These are phyloP conservation scores for Phytophthora europaea DNA, from an alignment of 352 stramenopile species.

Conservation along the genomic window DNA sequence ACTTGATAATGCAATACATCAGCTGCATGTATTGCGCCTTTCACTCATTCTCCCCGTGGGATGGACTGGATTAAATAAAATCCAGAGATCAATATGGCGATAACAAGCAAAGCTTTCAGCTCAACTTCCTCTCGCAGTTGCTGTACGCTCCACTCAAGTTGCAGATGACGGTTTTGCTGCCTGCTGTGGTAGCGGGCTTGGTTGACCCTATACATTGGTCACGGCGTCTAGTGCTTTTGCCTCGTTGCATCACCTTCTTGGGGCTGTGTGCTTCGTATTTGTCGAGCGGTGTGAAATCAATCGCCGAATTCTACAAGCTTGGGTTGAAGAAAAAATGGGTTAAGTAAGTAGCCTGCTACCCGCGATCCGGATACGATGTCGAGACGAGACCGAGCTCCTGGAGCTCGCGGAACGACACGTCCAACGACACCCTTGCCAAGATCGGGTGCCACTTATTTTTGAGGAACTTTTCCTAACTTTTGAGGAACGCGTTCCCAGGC, in stretches of 20 bases:
- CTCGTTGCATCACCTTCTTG: neutral
- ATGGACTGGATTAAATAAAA: no score
- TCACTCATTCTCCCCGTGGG: no score
- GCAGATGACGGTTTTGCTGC: neutral
- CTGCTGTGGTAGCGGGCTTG: constrained; percentile 17
- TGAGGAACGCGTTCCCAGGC: no score
- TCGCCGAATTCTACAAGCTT: neutral
- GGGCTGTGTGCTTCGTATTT: neutral
- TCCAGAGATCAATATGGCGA: no score
- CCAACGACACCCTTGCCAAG: neutral
- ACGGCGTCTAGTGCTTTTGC: neutral
- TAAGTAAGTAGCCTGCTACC: neutral
- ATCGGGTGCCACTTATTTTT: no score
- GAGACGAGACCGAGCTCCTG: neutral
- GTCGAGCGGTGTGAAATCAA: neutral
- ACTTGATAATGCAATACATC: no score
- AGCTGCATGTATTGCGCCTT: no score
- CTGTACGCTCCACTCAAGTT: neutral
- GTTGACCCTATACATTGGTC: constrained; percentile 4
- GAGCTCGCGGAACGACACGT: neutral
- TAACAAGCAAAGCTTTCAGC: no score
- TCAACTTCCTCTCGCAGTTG: no score
- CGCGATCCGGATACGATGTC: neutral
- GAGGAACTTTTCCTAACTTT: no score
- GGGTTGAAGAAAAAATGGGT: neutral